These are phyloP conservation scores for Davidsoniella eucalypti DNA, from an alignment of 2,329 filamentous ascomycete species.

Conservation along the genomic window DNA sequence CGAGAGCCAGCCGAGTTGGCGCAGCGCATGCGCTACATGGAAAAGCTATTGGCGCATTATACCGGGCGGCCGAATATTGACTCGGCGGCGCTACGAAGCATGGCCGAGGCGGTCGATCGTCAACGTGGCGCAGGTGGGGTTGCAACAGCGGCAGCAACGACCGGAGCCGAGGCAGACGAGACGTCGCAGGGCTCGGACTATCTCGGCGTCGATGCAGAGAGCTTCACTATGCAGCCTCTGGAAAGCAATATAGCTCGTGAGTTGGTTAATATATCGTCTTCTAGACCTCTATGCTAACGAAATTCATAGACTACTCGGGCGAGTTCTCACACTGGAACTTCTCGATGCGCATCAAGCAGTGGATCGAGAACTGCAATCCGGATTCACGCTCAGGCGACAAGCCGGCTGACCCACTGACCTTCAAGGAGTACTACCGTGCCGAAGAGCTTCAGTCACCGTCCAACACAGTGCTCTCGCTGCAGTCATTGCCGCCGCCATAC, in stretches of 20 bases:
- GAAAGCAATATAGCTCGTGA: conserved; percentile 26
- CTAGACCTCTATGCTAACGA: background rate
- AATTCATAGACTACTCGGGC: conserved; percentile 29
- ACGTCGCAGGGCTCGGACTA: conserved; percentile 14
- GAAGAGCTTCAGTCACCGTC: conserved; percentile 27
- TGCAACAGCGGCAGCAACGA: background rate
- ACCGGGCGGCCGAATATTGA: conserved; percentile 28
- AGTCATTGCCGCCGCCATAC: conserved; percentile 28
- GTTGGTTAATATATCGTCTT: conserved; percentile 10
- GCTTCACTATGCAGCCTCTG: conserved; percentile 25
- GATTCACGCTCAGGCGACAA: conserved; percentile 6
- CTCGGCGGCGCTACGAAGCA: conserved; percentile 24
- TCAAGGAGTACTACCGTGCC: conserved; percentile 28
- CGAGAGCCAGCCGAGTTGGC: conserved; percentile 13
- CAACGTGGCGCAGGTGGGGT: conserved; percentile 7
- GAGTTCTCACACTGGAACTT: conserved; percentile 39
- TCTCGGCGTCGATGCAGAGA: conserved; percentile 22
- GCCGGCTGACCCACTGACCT: conserved; percentile 15
- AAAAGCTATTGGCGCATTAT: conserved; percentile 31
- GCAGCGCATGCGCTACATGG: conserved; percentile 22
- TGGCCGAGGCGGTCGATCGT: conserved; percentile 27
- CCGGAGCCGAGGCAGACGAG: conserved; percentile 1
- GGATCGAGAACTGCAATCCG: conserved; percentile 25
- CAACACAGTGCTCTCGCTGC: conserved; percentile 23
- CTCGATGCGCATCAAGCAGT: conserved; percentile 33